Conservation (phyloP, 257 asterid species). For the Solanum neorickii region DNA sequence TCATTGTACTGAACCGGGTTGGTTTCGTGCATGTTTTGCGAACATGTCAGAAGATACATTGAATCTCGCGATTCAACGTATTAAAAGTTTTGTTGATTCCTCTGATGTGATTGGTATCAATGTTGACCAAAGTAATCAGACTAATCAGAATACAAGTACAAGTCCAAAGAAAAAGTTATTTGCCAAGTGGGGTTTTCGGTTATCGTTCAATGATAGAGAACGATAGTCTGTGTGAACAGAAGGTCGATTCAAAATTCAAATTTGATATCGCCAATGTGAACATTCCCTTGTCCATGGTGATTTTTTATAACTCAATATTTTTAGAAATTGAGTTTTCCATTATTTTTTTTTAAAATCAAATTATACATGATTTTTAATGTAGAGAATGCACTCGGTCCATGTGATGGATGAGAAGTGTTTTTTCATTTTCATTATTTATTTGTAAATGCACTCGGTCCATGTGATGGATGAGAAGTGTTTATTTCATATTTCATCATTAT, state of each 20-base stretch:
- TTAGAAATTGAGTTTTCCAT: background rate
- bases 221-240: background rate
- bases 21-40: background rate
- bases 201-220: background rate
- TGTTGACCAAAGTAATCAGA: background rate
- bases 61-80: background rate
- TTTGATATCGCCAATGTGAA: background rate
- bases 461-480: background rate
- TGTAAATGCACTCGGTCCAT: background rate
- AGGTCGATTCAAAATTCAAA: background rate
- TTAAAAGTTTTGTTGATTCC: background rate
- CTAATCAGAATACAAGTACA: background rate
- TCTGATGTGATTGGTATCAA: background rate
- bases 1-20: slow-evolving; percentile 3
- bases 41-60: background rate
- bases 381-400: background rate
- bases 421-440: background rate
- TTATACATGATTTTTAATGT: background rate
- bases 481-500: background rate
- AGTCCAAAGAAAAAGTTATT: background rate
- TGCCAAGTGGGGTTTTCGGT: background rate
- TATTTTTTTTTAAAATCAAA: background rate
- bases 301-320: background rate
- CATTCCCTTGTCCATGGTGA: background rate
- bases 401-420: background rate